phyloP scores from a whole-genome alignment of 176 grass and related monocot genomes.

The Musa beccarii region DNA sequence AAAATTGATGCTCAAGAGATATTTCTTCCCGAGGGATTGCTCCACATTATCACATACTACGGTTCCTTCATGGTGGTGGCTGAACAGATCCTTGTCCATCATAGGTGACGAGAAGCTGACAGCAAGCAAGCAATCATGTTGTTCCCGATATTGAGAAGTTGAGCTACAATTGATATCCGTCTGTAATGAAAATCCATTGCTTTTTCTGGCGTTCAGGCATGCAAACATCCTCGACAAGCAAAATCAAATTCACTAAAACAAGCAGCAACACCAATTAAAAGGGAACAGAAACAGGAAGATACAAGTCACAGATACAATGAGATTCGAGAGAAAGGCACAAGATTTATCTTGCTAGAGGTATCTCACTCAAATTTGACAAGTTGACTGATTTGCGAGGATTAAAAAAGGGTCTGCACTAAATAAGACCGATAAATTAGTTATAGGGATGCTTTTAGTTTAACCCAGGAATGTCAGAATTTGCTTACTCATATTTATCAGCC shows the following conservation, averaged over 20 bases:
- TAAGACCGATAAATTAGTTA: neutral
- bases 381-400: constrained; percentile 57
- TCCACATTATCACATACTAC: constrained; percentile 41
- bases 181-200: constrained; percentile 87
- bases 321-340: constrained; percentile 7
- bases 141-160: constrained; percentile 28
- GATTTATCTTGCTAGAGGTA: constrained; percentile 65
- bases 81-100: constrained; percentile 59
- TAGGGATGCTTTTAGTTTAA: constrained; percentile 4
- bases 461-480: constrained; percentile 4
- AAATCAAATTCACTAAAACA: constrained; percentile 73
- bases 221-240: constrained; percentile 67
- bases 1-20: neutral
- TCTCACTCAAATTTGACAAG: constrained; percentile 60
- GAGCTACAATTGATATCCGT: constrained; percentile 48
- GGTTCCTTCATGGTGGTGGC: constrained; percentile 40
- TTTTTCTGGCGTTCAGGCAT: constrained; percentile 54
- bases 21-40: neutral
- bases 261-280: constrained; percentile 11
- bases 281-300: neutral
- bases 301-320: constrained; percentile 4
- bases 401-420: constrained; percentile 64
- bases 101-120: constrained; percentile 50
- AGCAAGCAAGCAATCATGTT: constrained; percentile 56
- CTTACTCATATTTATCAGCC: constrained; percentile 76